These are phyloP conservation scores for Fusarium mangiferae DNA, from an alignment of 2,329 filamentous ascomycete genomes.

Conservation along the genomic window DNA sequence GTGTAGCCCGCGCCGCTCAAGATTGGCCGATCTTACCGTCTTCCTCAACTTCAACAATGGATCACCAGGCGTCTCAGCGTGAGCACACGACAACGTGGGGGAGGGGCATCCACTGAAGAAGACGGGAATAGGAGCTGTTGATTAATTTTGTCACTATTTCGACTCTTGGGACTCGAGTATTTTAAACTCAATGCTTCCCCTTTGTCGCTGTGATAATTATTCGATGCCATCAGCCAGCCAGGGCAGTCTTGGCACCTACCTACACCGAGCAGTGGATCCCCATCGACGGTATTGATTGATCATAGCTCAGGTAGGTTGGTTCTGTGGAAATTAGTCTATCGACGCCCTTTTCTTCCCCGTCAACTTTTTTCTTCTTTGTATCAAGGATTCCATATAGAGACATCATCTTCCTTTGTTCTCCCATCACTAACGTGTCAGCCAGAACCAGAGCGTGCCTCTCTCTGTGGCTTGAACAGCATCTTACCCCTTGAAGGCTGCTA, in stretches of 20 bases:
- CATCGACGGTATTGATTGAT: slow-evolving; percentile 9
- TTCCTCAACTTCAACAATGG: slow-evolving; percentile 3
- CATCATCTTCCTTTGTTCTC: background rate
- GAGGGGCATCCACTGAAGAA: slow-evolving; percentile 1
- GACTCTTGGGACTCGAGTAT: background rate
- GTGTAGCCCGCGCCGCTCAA: slow-evolving; percentile 39
- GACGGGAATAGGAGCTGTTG: background rate
- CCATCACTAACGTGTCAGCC: background rate
- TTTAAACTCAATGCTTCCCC: slow-evolving; percentile 9
- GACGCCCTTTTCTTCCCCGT: background rate
- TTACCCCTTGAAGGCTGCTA: slow-evolving; percentile 12
- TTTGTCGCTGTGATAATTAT: background rate
- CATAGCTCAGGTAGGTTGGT: slow-evolving; percentile 24
- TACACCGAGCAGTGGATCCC: slow-evolving; percentile 26
- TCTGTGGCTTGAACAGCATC: slow-evolving; percentile 10
- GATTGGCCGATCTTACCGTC: slow-evolving; percentile 34
- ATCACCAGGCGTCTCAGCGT: slow-evolving; percentile 30
- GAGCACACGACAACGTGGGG: slow-evolving; percentile 33
- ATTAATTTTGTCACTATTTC: background rate
- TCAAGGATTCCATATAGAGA: background rate
- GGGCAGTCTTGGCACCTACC: slow-evolving; percentile 14
- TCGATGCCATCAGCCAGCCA: background rate
- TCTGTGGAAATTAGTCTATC: slow-evolving; percentile 27
- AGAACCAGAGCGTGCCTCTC: background rate
- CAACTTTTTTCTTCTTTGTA: background rate